Conservation (phyloP, 2,329 filamentous ascomycete genomes). For the Fusarium torulosum region DNA sequence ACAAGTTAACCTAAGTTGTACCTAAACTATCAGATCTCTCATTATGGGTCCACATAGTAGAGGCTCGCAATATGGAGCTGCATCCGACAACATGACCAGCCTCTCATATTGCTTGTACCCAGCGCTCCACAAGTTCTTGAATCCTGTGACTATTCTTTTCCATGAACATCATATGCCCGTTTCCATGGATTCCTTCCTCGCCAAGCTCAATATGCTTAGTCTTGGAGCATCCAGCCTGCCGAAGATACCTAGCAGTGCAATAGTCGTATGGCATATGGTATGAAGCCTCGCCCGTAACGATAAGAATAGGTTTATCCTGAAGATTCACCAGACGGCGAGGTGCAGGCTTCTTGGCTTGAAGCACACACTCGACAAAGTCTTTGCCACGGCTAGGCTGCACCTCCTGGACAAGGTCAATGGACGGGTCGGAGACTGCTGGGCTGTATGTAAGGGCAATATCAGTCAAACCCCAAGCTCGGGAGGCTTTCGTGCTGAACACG, state of each 20-base stretch:
- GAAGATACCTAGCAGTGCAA: slow-evolving; percentile 33
- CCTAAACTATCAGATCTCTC: too few relatives aligned
- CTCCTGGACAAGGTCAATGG: slow-evolving; percentile 31
- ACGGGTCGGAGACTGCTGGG: slow-evolving; percentile 51
- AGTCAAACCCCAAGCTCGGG: slow-evolving; percentile 60
- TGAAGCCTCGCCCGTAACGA: slow-evolving; percentile 36
- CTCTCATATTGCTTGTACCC: background rate
- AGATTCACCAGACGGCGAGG: slow-evolving; percentile 52
- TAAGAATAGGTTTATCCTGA: slow-evolving; percentile 46
- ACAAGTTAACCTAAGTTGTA: too few relatives aligned
- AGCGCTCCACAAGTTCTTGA: slow-evolving; percentile 5
- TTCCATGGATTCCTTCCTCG: slow-evolving; percentile 36
- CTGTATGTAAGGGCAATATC: slow-evolving; percentile 62
- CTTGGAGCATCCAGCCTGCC: slow-evolving; percentile 41
- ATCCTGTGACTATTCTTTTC: slow-evolving; percentile 39
- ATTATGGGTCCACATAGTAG: too few relatives aligned
- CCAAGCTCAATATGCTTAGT: slow-evolving; percentile 39
- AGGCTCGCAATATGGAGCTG: too few relatives aligned
- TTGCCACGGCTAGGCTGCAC: slow-evolving; percentile 10
- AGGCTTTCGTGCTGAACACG: slow-evolving; percentile 50
- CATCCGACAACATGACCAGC: too few relatives aligned
- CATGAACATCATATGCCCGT: slow-evolving; percentile 45
- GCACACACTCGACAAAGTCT: slow-evolving; percentile 28
- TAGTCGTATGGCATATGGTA: slow-evolving; percentile 44
- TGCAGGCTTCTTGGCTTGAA: slow-evolving; percentile 25